These are phyloP conservation scores for Phytophthora multivora DNA, from an alignment of 352 stramenopile species.

Conservation along the genomic window DNA sequence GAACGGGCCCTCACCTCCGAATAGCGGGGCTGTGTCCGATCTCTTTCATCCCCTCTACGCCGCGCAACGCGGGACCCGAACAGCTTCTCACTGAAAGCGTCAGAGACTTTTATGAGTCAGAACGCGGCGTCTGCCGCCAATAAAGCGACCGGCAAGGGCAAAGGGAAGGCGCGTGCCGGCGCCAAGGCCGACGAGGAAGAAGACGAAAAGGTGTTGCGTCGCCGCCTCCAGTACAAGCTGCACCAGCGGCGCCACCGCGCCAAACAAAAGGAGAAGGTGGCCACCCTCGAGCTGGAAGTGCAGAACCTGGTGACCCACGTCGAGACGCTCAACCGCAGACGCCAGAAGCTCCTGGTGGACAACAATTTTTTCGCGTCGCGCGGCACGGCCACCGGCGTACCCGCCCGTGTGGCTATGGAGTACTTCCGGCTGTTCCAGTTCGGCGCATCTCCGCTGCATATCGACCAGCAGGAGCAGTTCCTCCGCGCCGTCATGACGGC, in stretches of 20 bases:
- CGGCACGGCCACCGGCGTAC: conserved; percentile 29
- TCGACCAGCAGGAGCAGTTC: conserved; percentile 54
- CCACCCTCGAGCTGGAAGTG: conserved; percentile 50
- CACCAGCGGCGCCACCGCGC: conserved; percentile 67
- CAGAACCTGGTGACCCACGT: conserved; percentile 38
- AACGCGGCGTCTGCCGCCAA: conserved; percentile 14
- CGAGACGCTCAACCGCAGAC: conserved; percentile 32
- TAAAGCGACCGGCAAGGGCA: not conserved
- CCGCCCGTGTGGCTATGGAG: conserved; percentile 46
- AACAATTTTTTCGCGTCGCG: conserved; percentile 44
- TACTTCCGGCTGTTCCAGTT: conserved; percentile 65
- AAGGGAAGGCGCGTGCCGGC: conserved; percentile 1
- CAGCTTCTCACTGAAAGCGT: too few relatives aligned
- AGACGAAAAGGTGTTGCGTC: conserved; percentile 46
- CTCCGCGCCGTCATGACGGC: conserved; percentile 54
- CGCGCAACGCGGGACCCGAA: not conserved
- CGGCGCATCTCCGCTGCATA: conserved; percentile 31
- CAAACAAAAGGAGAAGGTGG: conserved; percentile 54
- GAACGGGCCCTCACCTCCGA: not conserved
- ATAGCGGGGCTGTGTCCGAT: not conserved
- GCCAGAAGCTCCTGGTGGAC: conserved; percentile 36
- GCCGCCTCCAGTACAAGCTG: conserved; percentile 62
- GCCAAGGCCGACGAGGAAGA: conserved; percentile 13
- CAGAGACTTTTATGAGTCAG: conserved; percentile 22
- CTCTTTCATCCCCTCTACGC: conserved; percentile 1